Evolutionary conservation across 345 rosid genomes (phyloP).

Genomic region (Euclidium syriacum): DNA sequence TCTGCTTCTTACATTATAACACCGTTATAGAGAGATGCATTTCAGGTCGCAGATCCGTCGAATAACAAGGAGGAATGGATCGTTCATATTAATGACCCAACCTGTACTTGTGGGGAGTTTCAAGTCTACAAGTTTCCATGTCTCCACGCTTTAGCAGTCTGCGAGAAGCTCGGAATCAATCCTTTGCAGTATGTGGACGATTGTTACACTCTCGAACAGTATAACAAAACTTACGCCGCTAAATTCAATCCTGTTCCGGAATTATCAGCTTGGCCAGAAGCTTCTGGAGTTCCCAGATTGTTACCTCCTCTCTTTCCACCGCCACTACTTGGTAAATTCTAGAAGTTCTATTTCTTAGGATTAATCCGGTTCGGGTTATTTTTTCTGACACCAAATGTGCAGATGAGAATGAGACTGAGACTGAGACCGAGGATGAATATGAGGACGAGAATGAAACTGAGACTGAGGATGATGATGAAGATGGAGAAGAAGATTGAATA

Average conservation of each 20-base stretch:
- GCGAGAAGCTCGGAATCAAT: slow-evolving; percentile 6
- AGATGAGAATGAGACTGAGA: too few species aligned
- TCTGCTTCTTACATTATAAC: neutral
- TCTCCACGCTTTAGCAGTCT: neutral
- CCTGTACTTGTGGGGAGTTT: slow-evolving; percentile 14
- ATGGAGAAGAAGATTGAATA: too few species aligned
- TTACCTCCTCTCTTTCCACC: neutral
- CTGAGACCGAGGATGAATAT: too few species aligned
- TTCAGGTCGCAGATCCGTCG: neutral
- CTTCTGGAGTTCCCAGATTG: slow-evolving; percentile 1
- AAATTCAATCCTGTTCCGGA: neutral
- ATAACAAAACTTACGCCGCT: neutral
- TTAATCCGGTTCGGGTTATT: too few species aligned
- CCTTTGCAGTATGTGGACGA: slow-evolving; percentile 16
- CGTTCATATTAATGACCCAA: neutral
- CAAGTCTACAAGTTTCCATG: neutral
- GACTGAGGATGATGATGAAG: too few species aligned
- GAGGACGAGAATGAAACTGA: too few species aligned
- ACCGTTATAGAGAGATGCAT: neutral
- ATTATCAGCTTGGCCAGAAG: slow-evolving; percentile 3
- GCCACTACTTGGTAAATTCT: too few species aligned
- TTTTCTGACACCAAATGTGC: too few species aligned
- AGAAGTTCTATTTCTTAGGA: too few species aligned
- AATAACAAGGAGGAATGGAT: neutral
- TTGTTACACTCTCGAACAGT: neutral